Conservation (phyloP, 2,329 filamentous ascomycete genomes). For the Chaetoscypha palmicola region DNA sequence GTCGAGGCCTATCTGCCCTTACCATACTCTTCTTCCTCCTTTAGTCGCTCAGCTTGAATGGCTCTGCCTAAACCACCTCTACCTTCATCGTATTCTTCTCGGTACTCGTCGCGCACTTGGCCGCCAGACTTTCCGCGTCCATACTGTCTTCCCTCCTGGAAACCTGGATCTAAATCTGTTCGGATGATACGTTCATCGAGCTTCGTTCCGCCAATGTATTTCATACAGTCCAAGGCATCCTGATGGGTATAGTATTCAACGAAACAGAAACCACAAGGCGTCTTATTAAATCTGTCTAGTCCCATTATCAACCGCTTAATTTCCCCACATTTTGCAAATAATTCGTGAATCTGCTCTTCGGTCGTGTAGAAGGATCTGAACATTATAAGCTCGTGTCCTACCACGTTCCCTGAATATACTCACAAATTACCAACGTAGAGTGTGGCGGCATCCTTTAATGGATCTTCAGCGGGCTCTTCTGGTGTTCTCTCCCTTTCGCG, state of each 20-base stretch:
- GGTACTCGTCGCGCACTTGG: constrained; percentile 95
- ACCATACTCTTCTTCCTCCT: constrained; percentile 53
- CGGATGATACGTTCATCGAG: constrained; percentile 94
- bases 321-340: constrained; percentile 93
- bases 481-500: constrained; percentile 40
- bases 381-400: constrained; percentile 9
- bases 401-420: constrained; percentile 30
- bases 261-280: constrained; percentile 97
- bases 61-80: constrained; percentile 83
- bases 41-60: constrained; percentile 55
- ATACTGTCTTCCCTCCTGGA: constrained; percentile 93
- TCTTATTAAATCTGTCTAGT: constrained; percentile 93
- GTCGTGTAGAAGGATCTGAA: constrained; percentile 91
- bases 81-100: constrained; percentile 93
- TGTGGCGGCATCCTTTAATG: constrained; percentile 79
- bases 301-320: constrained; percentile 99
- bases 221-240: constrained; percentile 95
- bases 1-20: constrained; percentile 40
- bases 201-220: constrained; percentile 97
- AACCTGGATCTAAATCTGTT: constrained; percentile 91
- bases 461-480: constrained; percentile 61
- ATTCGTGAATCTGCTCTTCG: constrained; percentile 96
- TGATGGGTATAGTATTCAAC: constrained; percentile 99
- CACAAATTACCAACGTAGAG: constrained; percentile 97
- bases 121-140: constrained; percentile 92